Evolutionary conservation across 345 rosid genomes (phyloP).

Genomic region (Eucalyptus sp.): DNA sequence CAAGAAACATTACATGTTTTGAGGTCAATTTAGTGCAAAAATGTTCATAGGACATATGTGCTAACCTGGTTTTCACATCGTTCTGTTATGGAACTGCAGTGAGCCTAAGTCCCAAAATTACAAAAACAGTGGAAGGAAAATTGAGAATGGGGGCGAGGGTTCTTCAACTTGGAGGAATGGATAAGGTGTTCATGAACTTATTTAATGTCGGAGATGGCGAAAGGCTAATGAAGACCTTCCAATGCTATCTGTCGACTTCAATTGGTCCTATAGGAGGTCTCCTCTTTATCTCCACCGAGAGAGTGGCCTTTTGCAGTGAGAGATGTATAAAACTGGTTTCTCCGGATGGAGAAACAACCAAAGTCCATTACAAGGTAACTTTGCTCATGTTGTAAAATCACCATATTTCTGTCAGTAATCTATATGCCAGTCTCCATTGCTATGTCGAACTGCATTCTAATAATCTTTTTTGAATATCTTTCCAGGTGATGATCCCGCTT

Average conservation of each 20-base stretch:
- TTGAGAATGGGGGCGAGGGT: constrained; percentile 30
- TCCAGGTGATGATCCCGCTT: constrained; percentile 36
- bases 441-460: neutral
- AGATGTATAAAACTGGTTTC: constrained; percentile 14
- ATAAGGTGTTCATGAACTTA: constrained; percentile 21
- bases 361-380: constrained; percentile 18
- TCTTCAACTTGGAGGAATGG: constrained; percentile 30
- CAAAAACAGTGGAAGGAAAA: constrained; percentile 28
- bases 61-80: neutral
- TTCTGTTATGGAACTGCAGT: constrained; percentile 9
- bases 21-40: neutral
- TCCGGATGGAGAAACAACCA: constrained; percentile 11
- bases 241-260: constrained; percentile 35
- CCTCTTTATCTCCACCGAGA: constrained; percentile 27
- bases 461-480: neutral
- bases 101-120: constrained; percentile 19
- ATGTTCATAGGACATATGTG: neutral
- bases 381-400: neutral
- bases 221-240: constrained; percentile 23
- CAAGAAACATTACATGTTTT: neutral
- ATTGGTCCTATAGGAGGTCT: constrained; percentile 42
- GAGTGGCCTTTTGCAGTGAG: constrained; percentile 39
- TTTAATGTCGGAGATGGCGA: constrained; percentile 20
- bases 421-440: neutral
- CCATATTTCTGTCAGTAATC: neutral